phyloP scores from a whole-genome alignment of 2,329 filamentous ascomycete species.

The Orbilia blumenaviensis region DNA sequence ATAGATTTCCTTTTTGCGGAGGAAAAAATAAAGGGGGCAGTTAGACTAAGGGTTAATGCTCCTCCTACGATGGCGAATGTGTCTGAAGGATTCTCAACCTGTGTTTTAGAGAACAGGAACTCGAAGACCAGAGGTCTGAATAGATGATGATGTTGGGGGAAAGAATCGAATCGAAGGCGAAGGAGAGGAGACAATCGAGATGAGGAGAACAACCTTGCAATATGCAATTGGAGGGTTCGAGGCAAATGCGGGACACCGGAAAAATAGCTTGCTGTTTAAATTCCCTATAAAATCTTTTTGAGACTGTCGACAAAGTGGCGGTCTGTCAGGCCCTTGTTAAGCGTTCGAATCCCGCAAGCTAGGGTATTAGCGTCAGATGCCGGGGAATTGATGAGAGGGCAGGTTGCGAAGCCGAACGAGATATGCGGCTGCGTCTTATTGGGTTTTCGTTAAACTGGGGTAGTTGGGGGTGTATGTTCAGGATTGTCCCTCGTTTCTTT shows the following conservation, averaged over 20 bases:
- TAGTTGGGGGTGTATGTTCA: constrained; percentile 22
- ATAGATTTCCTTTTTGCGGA: background rate
- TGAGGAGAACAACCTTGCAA: constrained; percentile 42
- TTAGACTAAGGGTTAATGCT: background rate
- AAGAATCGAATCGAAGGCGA: constrained; percentile 34
- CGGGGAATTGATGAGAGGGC: constrained; percentile 50
- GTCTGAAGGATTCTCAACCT: background rate
- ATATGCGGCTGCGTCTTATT: constrained; percentile 49
- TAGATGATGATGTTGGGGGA: constrained; percentile 33
- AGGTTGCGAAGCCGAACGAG: constrained; percentile 53
- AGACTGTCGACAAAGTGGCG: constrained; percentile 48
- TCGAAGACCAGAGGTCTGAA: background rate
- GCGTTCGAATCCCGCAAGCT: constrained; percentile 50
- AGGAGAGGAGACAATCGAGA: constrained; percentile 30
- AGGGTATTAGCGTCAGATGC: constrained; percentile 52
- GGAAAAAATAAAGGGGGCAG: background rate
- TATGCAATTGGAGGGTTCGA: constrained; percentile 34
- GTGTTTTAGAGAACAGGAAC: background rate
- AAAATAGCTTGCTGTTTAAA: constrained; percentile 48
- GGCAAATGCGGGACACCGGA: constrained; percentile 53
- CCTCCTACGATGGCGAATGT: background rate
- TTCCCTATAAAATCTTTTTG: constrained; percentile 37
- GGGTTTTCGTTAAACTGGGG: constrained; percentile 48
- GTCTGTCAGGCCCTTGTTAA: constrained; percentile 50
- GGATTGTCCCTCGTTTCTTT: constrained; percentile 22